Percentiles rank a stretch among this genome's conserved stretches.
Conservation (phyloP, 768 basidiomycete genomes). For the Lactarius psammicola region DNA sequence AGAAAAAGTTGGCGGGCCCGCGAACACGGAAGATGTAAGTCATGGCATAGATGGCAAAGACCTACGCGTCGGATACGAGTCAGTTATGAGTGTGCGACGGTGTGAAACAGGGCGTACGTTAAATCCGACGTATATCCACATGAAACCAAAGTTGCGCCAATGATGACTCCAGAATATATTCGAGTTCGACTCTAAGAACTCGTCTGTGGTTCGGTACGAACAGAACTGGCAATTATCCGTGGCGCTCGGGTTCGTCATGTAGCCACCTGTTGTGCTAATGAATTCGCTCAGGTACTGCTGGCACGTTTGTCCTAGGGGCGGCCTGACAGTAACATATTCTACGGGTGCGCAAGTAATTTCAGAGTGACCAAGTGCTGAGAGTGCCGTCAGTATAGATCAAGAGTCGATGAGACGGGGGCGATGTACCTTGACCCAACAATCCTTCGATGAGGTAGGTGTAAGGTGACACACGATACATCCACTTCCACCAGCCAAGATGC, state of each 20-base stretch:
- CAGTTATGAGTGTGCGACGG: neutral
- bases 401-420: neutral
- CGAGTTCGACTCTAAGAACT: conserved; percentile 53
- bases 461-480: conserved; percentile 42
- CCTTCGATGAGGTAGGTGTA: conserved; percentile 43
- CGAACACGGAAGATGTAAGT: conserved; percentile 58
- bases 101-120: conserved; percentile 40
- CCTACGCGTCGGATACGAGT: conserved; percentile 35
- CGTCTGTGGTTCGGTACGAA: conserved; percentile 54
- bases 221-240: conserved; percentile 52
- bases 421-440: conserved; percentile 47
- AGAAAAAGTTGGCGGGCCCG: conserved; percentile 28
- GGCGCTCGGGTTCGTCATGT: conserved; percentile 43
- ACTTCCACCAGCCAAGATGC: conserved; percentile 45
- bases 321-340: conserved; percentile 58
- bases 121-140: conserved; percentile 44
- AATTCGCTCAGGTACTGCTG: conserved; percentile 45
- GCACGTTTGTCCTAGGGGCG: conserved; percentile 49
- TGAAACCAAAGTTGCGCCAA: conserved; percentile 50
- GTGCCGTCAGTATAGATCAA: neutral
- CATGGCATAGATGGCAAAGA: conserved; percentile 45
- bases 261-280: conserved; percentile 45
- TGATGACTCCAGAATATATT: conserved; percentile 56
- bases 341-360: conserved; percentile 53
- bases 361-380: conserved; percentile 50